phyloP scores from a whole-genome alignment of 2,329 filamentous ascomycete species.

The Claviceps sp. region DNA sequence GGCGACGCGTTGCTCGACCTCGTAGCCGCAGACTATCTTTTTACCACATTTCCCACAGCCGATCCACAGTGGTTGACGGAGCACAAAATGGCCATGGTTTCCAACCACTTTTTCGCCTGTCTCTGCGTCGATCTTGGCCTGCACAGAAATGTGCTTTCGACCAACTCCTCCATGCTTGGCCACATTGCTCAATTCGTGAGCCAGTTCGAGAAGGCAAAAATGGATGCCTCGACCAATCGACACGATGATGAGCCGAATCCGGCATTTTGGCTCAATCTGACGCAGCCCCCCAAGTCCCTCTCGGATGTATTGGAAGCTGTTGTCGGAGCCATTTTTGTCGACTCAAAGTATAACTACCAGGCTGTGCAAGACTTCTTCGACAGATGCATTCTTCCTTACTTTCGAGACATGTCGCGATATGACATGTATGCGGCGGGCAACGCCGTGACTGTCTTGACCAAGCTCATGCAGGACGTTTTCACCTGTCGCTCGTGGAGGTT shows the following conservation, averaged over 20 bases:
- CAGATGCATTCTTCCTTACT: slow-evolving; percentile 61
- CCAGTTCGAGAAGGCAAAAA: slow-evolving; percentile 39
- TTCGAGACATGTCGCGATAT: slow-evolving; percentile 75
- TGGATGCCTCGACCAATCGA: slow-evolving; percentile 18
- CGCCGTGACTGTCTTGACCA: slow-evolving; percentile 61
- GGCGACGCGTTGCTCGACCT: slow-evolving; percentile 83
- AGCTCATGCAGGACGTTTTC: slow-evolving; percentile 49
- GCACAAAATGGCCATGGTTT: slow-evolving; percentile 99
- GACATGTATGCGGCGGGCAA: slow-evolving; percentile 80
- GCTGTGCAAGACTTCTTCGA: slow-evolving; percentile 67
- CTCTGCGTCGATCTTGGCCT: slow-evolving; percentile 68
- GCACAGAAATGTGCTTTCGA: slow-evolving; percentile 54
- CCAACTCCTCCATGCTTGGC: slow-evolving; percentile 27
- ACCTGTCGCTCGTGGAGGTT: slow-evolving; percentile 49
- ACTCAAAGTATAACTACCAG: slow-evolving; percentile 65
- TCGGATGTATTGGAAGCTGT: slow-evolving; percentile 84
- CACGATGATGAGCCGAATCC: slow-evolving; percentile 19
- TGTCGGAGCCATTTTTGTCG: slow-evolving; percentile 82
- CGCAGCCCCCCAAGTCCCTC: slow-evolving; percentile 58
- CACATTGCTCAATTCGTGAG: slow-evolving; percentile 41
- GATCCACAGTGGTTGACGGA: slow-evolving; percentile 96
- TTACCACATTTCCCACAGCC: slow-evolving; percentile 58
- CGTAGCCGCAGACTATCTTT: slow-evolving; percentile 72
- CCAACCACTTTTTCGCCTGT: slow-evolving; percentile 83
- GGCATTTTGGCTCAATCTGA: slow-evolving; percentile 57